Evolutionary conservation across 2,329 filamentous ascomycete genomes (phyloP).

Genomic region (Nemania sp.): DNA sequence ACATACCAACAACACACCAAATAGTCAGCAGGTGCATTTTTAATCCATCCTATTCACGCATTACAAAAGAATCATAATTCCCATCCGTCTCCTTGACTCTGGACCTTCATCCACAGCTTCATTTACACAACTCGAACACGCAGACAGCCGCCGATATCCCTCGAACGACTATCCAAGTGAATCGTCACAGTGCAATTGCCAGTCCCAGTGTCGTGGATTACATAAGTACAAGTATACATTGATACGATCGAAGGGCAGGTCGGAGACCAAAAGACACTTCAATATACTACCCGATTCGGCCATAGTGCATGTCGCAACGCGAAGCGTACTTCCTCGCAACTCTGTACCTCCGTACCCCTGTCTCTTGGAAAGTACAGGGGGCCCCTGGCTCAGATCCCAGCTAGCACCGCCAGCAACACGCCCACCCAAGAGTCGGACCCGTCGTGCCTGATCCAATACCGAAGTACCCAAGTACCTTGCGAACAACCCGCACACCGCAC

Average conservation of each 20-base stretch:
- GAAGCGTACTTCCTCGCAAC: constrained; percentile 14
- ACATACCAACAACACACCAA: not conserved
- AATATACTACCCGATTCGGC: constrained; percentile 23
- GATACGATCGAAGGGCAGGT: not conserved
- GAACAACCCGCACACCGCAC: constrained; percentile 26
- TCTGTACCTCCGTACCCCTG: constrained; percentile 8
- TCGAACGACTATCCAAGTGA: not conserved
- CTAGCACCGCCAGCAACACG: constrained; percentile 29
- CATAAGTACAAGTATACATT: constrained; percentile 11
- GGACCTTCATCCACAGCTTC: too few species aligned
- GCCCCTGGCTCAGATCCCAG: constrained; percentile 19
- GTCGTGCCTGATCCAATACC: constrained; percentile 27
- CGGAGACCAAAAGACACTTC: too few species aligned
- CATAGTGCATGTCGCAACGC: constrained; percentile 10
- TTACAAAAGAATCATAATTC: constrained; percentile 31
- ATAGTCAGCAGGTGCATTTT: constrained; percentile 31
- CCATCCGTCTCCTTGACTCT: constrained; percentile 9
- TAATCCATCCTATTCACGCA: constrained; percentile 18
- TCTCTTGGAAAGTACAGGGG: constrained; percentile 16
- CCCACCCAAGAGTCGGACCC: constrained; percentile 26
- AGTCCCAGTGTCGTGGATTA: constrained; percentile 5
- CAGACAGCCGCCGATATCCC: constrained; percentile 4
- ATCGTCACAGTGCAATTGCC: constrained; percentile 22
- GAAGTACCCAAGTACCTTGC: constrained; percentile 23
- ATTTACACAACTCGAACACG: not conserved